Evolutionary conservation across 2,329 filamentous ascomycete genomes (phyloP).

Genomic region (Pseudogymnoascus sp.): DNA sequence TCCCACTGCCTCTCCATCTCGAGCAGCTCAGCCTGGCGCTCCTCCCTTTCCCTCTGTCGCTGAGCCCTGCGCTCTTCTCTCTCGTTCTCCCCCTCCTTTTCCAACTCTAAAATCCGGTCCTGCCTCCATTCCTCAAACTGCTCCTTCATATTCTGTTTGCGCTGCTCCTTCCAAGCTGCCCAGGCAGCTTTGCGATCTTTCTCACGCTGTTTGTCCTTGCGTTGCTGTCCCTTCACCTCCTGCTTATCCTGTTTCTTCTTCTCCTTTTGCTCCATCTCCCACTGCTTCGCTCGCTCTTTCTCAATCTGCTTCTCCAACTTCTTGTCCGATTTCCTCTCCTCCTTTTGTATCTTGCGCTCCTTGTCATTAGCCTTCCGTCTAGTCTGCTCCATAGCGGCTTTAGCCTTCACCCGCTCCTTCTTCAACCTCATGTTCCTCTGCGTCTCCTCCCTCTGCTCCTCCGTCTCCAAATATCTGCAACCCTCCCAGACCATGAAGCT

Average conservation of each 20-base stretch:
- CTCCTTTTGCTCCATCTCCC: background rate
- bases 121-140: conserved; percentile 1
- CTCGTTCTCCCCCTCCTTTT: background rate
- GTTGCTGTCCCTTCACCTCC: background rate
- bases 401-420: background rate
- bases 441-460: background rate
- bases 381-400: background rate
- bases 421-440: background rate
- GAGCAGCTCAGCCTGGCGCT: background rate
- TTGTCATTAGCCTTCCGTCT: background rate
- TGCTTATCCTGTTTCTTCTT: background rate
- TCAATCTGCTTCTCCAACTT: background rate
- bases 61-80: background rate
- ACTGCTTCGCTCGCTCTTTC: background rate
- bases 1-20: conserved; percentile 7
- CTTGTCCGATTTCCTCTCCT: background rate
- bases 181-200: background rate
- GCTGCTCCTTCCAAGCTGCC: background rate
- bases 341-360: background rate
- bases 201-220: background rate
- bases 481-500: background rate
- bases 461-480: background rate
- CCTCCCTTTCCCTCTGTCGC: background rate
- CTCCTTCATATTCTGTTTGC: background rate
- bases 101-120: background rate